These are phyloP conservation scores for Corymbia maculata DNA, from an alignment of 345 rosid genomes.

Conservation along the genomic window DNA sequence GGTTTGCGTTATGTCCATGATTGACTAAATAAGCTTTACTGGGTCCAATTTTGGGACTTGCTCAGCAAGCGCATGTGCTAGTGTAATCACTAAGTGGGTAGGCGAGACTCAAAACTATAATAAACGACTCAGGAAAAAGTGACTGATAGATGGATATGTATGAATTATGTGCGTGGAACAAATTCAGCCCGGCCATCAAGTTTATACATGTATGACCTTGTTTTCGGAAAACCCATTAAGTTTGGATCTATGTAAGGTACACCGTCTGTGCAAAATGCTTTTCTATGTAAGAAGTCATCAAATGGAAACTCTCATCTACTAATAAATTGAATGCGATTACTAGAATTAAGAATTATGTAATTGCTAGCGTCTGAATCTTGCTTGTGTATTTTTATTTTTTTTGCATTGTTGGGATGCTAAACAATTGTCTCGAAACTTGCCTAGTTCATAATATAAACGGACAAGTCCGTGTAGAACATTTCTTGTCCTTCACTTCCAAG, in stretches of 20 bases:
- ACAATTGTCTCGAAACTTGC: neutral
- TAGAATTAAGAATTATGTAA: neutral
- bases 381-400: neutral
- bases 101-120: neutral
- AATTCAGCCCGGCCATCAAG: too few relatives aligned
- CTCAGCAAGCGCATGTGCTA: neutral
- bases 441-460: neutral
- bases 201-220: too few relatives aligned
- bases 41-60: neutral
- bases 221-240: neutral
- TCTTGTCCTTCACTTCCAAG: neutral
- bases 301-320: neutral
- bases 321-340: neutral
- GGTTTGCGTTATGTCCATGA: neutral
- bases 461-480: neutral
- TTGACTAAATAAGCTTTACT: neutral
- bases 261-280: accelerated
- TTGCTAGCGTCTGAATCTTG: neutral
- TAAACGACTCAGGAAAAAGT: neutral
- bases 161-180: too few relatives aligned
- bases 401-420: neutral
- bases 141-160: neutral
- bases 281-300: neutral
- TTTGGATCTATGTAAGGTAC: neutral
- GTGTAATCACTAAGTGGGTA: neutral